Evolutionary conservation across 768 basidiomycete species (phyloP).

Genomic region (Gloeopeniophorella convolvens): DNA sequence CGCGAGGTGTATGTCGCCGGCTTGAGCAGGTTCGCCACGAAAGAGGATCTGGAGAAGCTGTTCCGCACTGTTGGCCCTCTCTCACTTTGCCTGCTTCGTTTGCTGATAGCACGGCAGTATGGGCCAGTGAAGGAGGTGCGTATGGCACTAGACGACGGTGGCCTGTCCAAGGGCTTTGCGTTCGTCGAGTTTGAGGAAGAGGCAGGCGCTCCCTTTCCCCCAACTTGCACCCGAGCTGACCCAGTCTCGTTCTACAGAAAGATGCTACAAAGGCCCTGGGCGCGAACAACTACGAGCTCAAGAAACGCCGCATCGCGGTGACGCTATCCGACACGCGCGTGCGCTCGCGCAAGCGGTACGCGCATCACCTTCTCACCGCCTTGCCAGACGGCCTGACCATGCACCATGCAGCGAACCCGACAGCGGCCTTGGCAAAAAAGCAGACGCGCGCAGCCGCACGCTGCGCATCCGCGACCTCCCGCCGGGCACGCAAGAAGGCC

Average conservation of each 20-base stretch:
- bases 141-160: slow-evolving; percentile 65
- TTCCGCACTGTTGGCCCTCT: slow-evolving; percentile 60
- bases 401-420: slow-evolving; percentile 32
- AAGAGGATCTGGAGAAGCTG: slow-evolving; percentile 69
- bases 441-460: slow-evolving; percentile 60
- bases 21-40: slow-evolving; percentile 68
- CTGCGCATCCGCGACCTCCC: slow-evolving; percentile 75
- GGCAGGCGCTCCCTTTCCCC: slow-evolving; percentile 37
- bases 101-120: slow-evolving; percentile 45
- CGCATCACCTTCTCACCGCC: slow-evolving; percentile 15
- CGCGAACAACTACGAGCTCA: slow-evolving; percentile 83
- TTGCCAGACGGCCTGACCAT: not conserved
- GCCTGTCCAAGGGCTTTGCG: slow-evolving; percentile 75
- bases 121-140: slow-evolving; percentile 79
- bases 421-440: slow-evolving; percentile 47
- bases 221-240: not conserved
- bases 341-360: slow-evolving; percentile 25
- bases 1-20: slow-evolving; percentile 86
- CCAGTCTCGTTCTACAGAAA: slow-evolving; percentile 35
- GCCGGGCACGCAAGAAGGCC: slow-evolving; percentile 74
- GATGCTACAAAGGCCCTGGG: slow-evolving; percentile 64
- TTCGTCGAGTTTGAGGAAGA: slow-evolving; percentile 88
- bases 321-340: slow-evolving; percentile 72
- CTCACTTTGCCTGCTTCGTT: not conserved
- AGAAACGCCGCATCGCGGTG: slow-evolving; percentile 85